Evolutionary conservation across 257 asterid species (phyloP).

Genomic region (Haberlea rhodopensis): DNA sequence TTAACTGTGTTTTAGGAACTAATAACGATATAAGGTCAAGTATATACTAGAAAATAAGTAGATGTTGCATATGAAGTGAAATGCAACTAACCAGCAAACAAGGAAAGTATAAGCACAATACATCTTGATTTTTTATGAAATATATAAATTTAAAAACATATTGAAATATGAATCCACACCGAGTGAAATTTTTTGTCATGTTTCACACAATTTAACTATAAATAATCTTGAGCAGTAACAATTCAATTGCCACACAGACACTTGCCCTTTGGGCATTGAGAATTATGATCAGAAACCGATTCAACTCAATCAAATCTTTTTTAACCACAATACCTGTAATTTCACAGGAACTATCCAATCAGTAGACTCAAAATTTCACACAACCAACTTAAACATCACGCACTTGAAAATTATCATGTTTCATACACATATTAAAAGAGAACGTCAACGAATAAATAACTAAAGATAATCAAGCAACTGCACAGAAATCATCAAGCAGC

Average conservation of each 20-base stretch:
- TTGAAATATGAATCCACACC: not conserved
- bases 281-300: not conserved
- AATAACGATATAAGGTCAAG: not conserved
- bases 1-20: not conserved
- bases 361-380: not conserved
- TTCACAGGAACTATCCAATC: not conserved
- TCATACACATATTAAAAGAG: not conserved
- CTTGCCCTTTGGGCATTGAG: not conserved
- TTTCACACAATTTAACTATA: no score
- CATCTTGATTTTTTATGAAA: no score
- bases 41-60: not conserved
- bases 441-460: not conserved
- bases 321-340: not conserved
- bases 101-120: not conserved
- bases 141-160: no score
- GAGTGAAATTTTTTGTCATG: no score
- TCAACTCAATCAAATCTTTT: not conserved
- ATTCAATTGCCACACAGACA: not conserved
- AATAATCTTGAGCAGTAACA: not conserved
- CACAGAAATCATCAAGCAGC: not conserved
- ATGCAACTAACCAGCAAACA: no score
- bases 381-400: not conserved
- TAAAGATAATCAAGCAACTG: no score
- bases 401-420: not conserved
- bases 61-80: not conserved